Evolutionary conservation across 2,329 filamentous ascomycete genomes (phyloP).

Genomic region (Ascocoryne sarcoides): DNA sequence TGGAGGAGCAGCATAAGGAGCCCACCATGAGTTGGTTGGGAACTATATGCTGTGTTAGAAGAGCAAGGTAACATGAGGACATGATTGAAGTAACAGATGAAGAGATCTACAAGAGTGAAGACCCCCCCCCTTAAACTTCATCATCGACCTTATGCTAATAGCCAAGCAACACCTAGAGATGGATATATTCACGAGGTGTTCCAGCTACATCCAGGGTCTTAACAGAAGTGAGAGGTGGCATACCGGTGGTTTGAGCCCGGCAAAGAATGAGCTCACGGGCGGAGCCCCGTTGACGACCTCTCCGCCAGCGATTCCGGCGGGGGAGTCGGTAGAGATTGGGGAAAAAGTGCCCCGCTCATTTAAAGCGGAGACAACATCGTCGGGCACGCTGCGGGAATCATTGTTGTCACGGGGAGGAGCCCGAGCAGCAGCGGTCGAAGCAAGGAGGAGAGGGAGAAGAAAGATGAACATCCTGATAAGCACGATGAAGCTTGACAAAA

Average conservation of each 20-base stretch:
- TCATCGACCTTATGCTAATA: neutral
- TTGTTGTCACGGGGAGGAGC: neutral
- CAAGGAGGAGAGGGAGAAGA: neutral
- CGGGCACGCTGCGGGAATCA: too few species aligned
- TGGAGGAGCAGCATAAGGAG: neutral
- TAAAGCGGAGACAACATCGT: neutral
- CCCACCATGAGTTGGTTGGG: neutral
- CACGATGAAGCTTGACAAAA: neutral
- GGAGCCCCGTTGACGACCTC: neutral
- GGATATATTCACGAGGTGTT: too few species aligned
- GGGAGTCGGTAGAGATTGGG: neutral
- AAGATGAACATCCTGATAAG: neutral
- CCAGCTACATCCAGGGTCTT: neutral
- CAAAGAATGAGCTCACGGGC: neutral
- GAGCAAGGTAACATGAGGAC: too few species aligned
- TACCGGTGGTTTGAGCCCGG: neutral
- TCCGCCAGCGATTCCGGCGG: neutral
- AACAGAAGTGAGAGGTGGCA: neutral
- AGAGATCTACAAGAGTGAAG: neutral
- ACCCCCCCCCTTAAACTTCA: neutral
- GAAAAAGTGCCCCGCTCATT: neutral
- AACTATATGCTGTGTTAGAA: neutral
- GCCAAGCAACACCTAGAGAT: neutral
- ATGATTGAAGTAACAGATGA: too few species aligned
- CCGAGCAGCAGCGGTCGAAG: neutral